Conservation (phyloP, 2,329 filamentous ascomycete species). For the Fonsecaea pedrosoi region DNA sequence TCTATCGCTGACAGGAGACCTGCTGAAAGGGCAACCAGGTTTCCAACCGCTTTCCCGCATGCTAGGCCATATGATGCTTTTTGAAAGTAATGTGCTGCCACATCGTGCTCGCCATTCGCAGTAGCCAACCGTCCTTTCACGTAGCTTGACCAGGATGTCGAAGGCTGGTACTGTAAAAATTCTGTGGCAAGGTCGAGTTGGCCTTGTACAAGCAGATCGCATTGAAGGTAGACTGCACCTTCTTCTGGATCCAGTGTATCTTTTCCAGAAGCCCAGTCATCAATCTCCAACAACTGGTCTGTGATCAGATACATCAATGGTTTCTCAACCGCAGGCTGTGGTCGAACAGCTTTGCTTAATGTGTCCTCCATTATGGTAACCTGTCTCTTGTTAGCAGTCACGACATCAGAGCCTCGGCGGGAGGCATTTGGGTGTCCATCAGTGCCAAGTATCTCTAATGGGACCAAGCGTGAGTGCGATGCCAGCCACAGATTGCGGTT, state of each 20-base stretch:
- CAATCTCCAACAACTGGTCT: constrained; percentile 52
- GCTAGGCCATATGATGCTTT: constrained; percentile 72
- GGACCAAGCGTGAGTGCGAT: constrained; percentile 48
- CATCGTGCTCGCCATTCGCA: constrained; percentile 73
- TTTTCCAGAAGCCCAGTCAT: constrained; percentile 56
- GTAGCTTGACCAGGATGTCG: constrained; percentile 70
- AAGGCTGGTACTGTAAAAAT: constrained; percentile 70
- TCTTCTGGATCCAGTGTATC: constrained; percentile 61
- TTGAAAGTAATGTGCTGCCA: constrained; percentile 77
- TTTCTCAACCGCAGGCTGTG: constrained; percentile 48
- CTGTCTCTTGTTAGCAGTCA: constrained; percentile 40
- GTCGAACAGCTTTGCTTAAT: constrained; percentile 53
- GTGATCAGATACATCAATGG: constrained; percentile 53
- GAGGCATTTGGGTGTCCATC: constrained; percentile 39
- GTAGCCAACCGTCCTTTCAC: constrained; percentile 82
- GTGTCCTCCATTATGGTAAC: constrained; percentile 53
- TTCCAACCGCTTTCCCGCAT: constrained; percentile 53
- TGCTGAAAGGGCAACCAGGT: constrained; percentile 55
- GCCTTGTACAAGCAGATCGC: constrained; percentile 71
- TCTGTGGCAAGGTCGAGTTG: constrained; percentile 69
- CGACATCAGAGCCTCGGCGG: constrained; percentile 41
- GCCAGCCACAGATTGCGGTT: constrained; percentile 73
- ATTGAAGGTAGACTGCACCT: constrained; percentile 70
- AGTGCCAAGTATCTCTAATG: constrained; percentile 40
- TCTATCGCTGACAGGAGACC: constrained; percentile 79